A percentile compares a stretch with the other conserved stretches of the same genome.
These are phyloP conservation scores for Santalum album DNA, from an alignment of 164 flowering plant species.

Conservation along the genomic window DNA sequence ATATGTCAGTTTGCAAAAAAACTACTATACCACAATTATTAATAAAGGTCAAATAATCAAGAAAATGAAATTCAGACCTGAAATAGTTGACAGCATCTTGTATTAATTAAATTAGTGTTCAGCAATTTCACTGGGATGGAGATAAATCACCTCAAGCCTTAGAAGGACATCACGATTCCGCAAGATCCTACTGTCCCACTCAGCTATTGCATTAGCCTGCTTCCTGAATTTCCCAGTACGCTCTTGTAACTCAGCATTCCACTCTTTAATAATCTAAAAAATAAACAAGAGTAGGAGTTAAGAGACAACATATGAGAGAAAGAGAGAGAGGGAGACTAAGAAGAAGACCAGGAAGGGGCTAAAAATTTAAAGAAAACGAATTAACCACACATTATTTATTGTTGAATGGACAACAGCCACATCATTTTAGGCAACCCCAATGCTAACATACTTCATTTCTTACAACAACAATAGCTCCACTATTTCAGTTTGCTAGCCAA, in stretches of 20 bases:
- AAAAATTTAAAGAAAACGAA: neutral
- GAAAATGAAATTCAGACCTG: neutral
- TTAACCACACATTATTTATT: too few relatives aligned
- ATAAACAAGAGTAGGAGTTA: neutral
- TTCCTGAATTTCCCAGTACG: constrained; percentile 86
- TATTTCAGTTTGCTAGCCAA: too few relatives aligned
- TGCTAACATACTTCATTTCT: too few relatives aligned
- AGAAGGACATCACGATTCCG: constrained; percentile 89
- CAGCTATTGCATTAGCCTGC: constrained; percentile 92
- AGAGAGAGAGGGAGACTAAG: neutral
- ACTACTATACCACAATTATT: neutral
- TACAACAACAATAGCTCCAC: too few relatives aligned
- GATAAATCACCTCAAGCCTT: constrained; percentile 68
- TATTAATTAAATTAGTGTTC: neutral
- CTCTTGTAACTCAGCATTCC: constrained; percentile 93
- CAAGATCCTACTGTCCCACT: constrained; percentile 91
- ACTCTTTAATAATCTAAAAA: constrained; percentile 84
- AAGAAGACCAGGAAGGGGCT: neutral
- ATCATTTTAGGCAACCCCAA: too few relatives aligned
- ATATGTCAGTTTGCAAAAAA: neutral
- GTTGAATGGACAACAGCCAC: too few relatives aligned
- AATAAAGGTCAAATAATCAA: neutral
- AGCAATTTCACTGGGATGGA: neutral
- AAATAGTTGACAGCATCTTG: neutral
- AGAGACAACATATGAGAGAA: neutral